Evolutionary conservation across 2,329 filamentous ascomycete genomes (phyloP).

Genomic region (Claviceps monticola): DNA sequence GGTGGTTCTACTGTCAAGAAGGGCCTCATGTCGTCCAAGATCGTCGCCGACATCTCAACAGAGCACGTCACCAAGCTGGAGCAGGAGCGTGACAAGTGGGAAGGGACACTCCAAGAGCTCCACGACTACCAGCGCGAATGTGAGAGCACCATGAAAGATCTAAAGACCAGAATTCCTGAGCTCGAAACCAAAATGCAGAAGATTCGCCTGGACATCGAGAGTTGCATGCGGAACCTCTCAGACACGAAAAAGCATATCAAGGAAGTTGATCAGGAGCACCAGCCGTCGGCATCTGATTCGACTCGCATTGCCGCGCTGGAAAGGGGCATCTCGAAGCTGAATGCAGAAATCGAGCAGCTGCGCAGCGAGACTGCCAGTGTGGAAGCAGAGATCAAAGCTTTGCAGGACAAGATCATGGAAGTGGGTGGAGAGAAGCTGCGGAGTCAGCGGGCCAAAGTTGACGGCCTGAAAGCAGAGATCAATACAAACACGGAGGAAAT

Average conservation of each 20-base stretch:
- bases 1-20: slow-evolving; percentile 83
- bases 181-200: slow-evolving; percentile 89
- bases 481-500: slow-evolving; percentile 66
- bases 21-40: slow-evolving; percentile 93
- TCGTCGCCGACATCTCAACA: slow-evolving; percentile 72
- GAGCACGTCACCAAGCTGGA: slow-evolving; percentile 85
- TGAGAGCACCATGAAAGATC: slow-evolving; percentile 56
- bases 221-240: slow-evolving; percentile 66
- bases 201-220: slow-evolving; percentile 75
- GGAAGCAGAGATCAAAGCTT: slow-evolving; percentile 79
- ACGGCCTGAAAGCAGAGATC: slow-evolving; percentile 77
- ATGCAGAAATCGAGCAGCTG: slow-evolving; percentile 67
- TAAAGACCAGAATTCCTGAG: slow-evolving; percentile 66
- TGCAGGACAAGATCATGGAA: slow-evolving; percentile 98
- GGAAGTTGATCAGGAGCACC: slow-evolving; percentile 69
- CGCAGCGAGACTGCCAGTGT: slow-evolving; percentile 76
- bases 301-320: slow-evolving; percentile 57
- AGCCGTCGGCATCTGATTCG: slow-evolving; percentile 69
- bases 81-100: slow-evolving; percentile 69
- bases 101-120: slow-evolving; percentile 70
- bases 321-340: slow-evolving; percentile 61
- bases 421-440: slow-evolving; percentile 88
- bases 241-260: slow-evolving; percentile 77
- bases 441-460: slow-evolving; percentile 80
- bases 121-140: slow-evolving; percentile 73